Conservation (phyloP, 768 basidiomycete species). For the Calvatia gigantea region DNA sequence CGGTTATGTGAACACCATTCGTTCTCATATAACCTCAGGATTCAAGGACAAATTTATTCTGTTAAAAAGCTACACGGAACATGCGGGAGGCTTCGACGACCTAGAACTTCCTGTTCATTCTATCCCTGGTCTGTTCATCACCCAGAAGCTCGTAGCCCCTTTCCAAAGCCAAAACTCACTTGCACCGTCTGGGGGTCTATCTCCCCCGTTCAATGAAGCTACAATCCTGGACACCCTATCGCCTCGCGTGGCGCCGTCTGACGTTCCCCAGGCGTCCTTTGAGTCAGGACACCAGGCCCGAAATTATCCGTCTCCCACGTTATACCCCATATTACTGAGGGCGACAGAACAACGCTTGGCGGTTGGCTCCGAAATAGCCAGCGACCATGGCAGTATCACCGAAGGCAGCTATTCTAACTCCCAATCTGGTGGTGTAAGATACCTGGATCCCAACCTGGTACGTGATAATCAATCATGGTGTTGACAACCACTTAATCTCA, state of each 20-base stretch:
- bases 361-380: neutral
- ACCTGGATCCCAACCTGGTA: slow-evolving; percentile 52
- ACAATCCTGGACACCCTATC: slow-evolving; percentile 10
- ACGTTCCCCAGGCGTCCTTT: neutral
- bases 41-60: slow-evolving; percentile 62
- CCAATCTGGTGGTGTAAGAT: slow-evolving; percentile 27
- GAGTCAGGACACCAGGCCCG: neutral
- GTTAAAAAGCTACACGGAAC: slow-evolving; percentile 58
- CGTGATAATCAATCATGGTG: slow-evolving; percentile 11
- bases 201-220: slow-evolving; percentile 5
- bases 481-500: slow-evolving; percentile 13
- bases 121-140: slow-evolving; percentile 58
- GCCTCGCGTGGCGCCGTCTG: neutral
- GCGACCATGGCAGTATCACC: neutral
- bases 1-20: slow-evolving; percentile 63
- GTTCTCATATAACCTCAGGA: slow-evolving; percentile 62
- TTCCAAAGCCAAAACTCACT: slow-evolving; percentile 7
- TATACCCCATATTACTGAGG: neutral
- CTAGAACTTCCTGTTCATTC: slow-evolving; percentile 51
- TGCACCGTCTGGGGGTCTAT: slow-evolving; percentile 4
- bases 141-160: slow-evolving; percentile 42
- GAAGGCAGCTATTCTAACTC: slow-evolving; percentile 16
- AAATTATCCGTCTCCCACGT: neutral
- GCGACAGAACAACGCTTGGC: neutral
- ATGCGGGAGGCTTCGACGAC: slow-evolving; percentile 56